Conservation (phyloP, 164 flowering plant species). For the Echeveria elegans region DNA sequence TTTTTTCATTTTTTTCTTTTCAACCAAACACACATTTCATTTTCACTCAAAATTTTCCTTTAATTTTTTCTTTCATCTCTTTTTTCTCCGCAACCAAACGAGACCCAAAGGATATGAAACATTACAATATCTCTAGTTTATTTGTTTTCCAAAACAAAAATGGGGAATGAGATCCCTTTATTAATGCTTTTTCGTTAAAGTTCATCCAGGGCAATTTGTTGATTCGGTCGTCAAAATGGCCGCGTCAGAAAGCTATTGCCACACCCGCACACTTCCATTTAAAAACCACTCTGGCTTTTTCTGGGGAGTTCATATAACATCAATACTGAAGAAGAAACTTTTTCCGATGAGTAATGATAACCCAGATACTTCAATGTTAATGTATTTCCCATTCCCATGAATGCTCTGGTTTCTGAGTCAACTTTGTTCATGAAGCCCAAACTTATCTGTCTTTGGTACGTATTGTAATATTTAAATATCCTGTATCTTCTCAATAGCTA, state of each 20-base stretch:
- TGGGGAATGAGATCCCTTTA: too few species aligned
- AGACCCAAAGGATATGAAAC: too few species aligned
- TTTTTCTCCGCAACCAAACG: too few species aligned
- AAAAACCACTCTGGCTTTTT: not conserved
- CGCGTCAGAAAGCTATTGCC: not conserved
- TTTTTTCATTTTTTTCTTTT: too few species aligned
- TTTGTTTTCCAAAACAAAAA: too few species aligned
- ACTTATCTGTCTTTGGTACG: not conserved
- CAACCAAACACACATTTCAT: too few species aligned
- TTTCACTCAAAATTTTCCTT: too few species aligned
- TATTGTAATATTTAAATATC: not conserved
- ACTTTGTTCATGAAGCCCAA: not conserved
- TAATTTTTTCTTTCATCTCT: too few species aligned
- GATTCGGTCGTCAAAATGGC: not conserved
- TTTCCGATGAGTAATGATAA: slow-evolving; percentile 34
- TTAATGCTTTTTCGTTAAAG: too few species aligned
- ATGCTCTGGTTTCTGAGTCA: slow-evolving; percentile 3
- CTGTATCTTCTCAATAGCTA: slow-evolving; percentile 18
- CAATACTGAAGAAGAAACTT: slow-evolving; percentile 25
- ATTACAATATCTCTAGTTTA: too few species aligned
- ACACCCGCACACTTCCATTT: not conserved
- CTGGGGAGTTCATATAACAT: not conserved
- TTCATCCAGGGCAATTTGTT: not conserved
- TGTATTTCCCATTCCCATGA: slow-evolving; percentile 14
- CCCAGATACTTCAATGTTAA: slow-evolving; percentile 18